Evolutionary conservation across 1,284 basidiomycete genomes (phyloP).

Genomic region (Fomes fomentarius): DNA sequence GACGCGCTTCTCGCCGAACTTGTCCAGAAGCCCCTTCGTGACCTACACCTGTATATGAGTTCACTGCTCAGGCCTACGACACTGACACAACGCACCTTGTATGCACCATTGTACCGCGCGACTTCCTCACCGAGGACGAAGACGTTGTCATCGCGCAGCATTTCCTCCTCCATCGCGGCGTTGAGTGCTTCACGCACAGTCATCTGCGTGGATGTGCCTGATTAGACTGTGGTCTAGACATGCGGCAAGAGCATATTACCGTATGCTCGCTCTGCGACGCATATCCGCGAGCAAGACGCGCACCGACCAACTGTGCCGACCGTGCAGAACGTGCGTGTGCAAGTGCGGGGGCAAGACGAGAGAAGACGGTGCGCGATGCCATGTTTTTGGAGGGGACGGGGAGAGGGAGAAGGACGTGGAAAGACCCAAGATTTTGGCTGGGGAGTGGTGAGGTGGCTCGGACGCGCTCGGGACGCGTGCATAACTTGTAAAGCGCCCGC

Average conservation of each 20-base stretch:
- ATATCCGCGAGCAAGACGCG: constrained; percentile 58
- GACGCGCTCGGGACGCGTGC: constrained; percentile 32
- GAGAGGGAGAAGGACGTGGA: constrained; percentile 29
- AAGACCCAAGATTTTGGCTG: constrained; percentile 24
- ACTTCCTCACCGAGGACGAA: constrained; percentile 99
- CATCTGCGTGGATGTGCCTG: constrained; percentile 60
- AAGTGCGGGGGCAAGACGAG: constrained; percentile 66
- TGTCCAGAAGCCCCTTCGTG: constrained; percentile 98
- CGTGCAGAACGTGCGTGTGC: constrained; percentile 44
- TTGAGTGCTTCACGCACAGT: constrained; percentile 99
- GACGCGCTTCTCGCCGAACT: constrained; percentile 99
- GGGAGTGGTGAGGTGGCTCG: constrained; percentile 30
- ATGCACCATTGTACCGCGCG: constrained; percentile 98
- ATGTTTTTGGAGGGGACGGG: constrained; percentile 44
- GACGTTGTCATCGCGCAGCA: constrained; percentile 94
- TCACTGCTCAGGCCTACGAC: not conserved
- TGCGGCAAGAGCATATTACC: constrained; percentile 41
- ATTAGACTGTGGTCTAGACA: constrained; percentile 3
- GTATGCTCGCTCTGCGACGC: constrained; percentile 65
- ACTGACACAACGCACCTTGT: constrained; percentile 72
- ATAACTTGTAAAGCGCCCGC: constrained; percentile 14
- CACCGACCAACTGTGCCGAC: constrained; percentile 40
- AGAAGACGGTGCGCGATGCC: constrained; percentile 66
- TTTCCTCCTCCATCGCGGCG: constrained; percentile 99
- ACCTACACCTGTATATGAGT: constrained; percentile 54